A percentile compares a stretch with the other conserved stretches of the same genome.
These are phyloP conservation scores for Pinus albicaulis DNA, from an alignment of 75 land plant species.

Conservation along the genomic window DNA sequence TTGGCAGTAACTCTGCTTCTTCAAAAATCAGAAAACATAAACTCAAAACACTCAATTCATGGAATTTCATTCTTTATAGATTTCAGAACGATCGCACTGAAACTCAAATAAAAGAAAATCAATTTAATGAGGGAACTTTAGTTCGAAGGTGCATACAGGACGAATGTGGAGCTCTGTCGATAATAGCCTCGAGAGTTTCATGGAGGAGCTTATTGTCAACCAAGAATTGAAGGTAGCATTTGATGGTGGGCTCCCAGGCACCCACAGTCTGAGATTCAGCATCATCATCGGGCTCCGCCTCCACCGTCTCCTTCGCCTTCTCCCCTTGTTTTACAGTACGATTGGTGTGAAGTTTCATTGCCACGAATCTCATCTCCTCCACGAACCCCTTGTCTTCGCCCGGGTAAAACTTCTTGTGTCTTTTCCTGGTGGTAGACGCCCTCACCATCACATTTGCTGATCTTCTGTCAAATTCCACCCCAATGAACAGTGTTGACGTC, in stretches of 20 bases:
- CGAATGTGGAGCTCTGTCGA: slow-evolving; percentile 72
- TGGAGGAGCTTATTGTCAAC: slow-evolving; percentile 86
- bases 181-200: slow-evolving; percentile 70
- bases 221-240: slow-evolving; percentile 75
- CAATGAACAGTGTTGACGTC: too few relatives aligned
- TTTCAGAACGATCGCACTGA: too few relatives aligned
- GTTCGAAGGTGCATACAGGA: slow-evolving; percentile 57
- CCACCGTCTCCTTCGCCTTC: slow-evolving; percentile 32
- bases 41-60: too few relatives aligned
- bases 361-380: slow-evolving; percentile 97
- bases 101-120: too few relatives aligned
- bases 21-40: too few relatives aligned
- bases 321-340: slow-evolving; percentile 22
- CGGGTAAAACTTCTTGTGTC: slow-evolving; percentile 56
- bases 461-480: too few relatives aligned
- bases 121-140: background rate
- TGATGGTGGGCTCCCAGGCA: slow-evolving; percentile 76
- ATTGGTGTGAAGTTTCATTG: slow-evolving; percentile 75
- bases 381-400: slow-evolving; percentile 84
- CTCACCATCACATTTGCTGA: too few relatives aligned
- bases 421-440: slow-evolving; percentile 6
- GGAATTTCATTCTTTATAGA: too few relatives aligned
- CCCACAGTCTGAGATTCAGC: slow-evolving; percentile 12
- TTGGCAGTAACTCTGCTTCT: too few relatives aligned
- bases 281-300: slow-evolving; percentile 17